Conservation (phyloP, 1,284 basidiomycete genomes). For the Apiotrichum sp. region DNA sequence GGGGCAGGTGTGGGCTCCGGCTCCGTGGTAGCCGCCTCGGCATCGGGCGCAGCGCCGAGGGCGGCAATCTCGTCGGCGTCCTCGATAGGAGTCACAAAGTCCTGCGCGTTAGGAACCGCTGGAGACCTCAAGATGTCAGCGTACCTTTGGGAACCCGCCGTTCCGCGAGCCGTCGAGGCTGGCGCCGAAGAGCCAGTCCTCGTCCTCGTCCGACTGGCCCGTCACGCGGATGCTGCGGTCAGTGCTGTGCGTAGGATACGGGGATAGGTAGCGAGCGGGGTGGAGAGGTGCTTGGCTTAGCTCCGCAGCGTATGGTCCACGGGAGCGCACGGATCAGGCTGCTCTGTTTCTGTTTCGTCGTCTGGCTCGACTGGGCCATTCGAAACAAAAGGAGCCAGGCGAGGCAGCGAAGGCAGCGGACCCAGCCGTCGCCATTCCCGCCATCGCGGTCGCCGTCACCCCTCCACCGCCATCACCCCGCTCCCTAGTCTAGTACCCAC, state of each 20-base stretch:
- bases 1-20: conserved; percentile 6
- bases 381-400: too few species aligned
- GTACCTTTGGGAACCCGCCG: conserved; percentile 46
- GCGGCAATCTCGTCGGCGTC: conserved; percentile 14
- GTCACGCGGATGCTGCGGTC: conserved; percentile 43
- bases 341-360: too few species aligned
- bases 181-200: conserved; percentile 47
- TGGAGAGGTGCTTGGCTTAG: too few species aligned
- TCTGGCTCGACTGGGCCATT: too few species aligned
- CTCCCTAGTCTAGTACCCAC: conserved; percentile 26
- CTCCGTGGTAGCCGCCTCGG: not conserved
- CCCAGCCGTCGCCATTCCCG: too few species aligned
- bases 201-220: conserved; percentile 42
- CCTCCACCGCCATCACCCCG: too few species aligned
- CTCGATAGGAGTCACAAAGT: conserved; percentile 35
- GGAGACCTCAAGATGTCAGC: too few species aligned
- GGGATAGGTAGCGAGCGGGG: too few species aligned
- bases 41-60: not conserved
- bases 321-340: too few species aligned
- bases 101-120: conserved; percentile 22
- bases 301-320: too few species aligned
- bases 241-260: not conserved
- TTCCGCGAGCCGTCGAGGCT: conserved; percentile 38
- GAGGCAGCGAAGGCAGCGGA: too few species aligned
- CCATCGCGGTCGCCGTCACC: too few species aligned